A percentile compares a stretch with the other conserved stretches of the same genome.
phyloP scores from a whole-genome alignment of 73 alveolate species.

The Tetrahymena borealis region DNA sequence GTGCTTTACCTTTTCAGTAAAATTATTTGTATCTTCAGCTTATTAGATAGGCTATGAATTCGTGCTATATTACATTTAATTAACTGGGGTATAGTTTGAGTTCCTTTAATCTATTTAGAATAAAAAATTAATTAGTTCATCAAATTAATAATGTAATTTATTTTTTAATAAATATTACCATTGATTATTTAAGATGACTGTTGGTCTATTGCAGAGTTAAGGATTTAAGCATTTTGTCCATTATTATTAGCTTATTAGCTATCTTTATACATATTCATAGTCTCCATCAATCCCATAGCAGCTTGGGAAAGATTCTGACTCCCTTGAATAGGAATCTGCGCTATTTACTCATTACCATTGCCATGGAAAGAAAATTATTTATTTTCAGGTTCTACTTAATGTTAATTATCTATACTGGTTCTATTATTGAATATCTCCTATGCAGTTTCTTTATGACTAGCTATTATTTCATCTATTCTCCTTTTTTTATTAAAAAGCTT shows the following conservation, averaged over 20 bases:
- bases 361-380: not conserved
- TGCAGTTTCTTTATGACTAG: too few relatives aligned
- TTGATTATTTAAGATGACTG: too few relatives aligned
- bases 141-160: not conserved
- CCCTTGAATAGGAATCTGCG: too few relatives aligned
- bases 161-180: too few relatives aligned
- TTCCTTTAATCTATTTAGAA: not conserved
- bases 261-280: not conserved
- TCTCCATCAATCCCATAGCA: not conserved
- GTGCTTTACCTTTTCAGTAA: not conserved
- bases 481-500: not conserved
- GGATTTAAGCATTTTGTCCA: too few relatives aligned
- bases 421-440: too few relatives aligned
- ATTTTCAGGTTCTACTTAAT: too few relatives aligned
- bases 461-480: too few relatives aligned
- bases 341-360: not conserved
- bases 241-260: too few relatives aligned
- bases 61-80: not conserved
- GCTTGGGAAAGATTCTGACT: not conserved
- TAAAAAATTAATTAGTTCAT: too few relatives aligned
- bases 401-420: too few relatives aligned
- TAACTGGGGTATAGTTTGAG: not conserved
- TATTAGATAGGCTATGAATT: not conserved
- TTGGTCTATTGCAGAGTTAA: too few relatives aligned
- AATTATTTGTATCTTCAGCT: not conserved